These are phyloP conservation scores for Saksenaea oblongispora DNA, from an alignment of 371 early-diverging fungal species.

Conservation along the genomic window DNA sequence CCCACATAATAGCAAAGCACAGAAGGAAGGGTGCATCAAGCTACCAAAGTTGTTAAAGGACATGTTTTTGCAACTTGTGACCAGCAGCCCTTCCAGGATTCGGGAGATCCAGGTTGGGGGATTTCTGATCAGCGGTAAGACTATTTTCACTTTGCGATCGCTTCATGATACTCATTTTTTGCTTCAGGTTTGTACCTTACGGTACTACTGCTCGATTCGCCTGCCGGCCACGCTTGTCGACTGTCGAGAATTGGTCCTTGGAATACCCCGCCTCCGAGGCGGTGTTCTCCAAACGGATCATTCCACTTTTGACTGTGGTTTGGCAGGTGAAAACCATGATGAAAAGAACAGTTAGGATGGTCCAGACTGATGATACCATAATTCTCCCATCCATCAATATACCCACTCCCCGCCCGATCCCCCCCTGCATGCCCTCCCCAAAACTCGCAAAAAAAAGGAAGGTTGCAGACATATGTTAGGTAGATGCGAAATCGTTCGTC, in stretches of 20 bases:
- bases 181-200: neutral
- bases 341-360: neutral
- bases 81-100: neutral
- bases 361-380: neutral
- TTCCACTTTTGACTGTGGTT: neutral
- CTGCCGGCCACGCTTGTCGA: neutral
- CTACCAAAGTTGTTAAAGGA: neutral
- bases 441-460: too few relatives aligned
- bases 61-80: neutral
- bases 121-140: constrained; percentile 9
- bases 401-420: neutral
- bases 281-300: neutral
- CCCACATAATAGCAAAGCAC: neutral
- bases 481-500: too few relatives aligned
- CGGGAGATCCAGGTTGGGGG: neutral
- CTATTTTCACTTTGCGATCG: too few relatives aligned
- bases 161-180: too few relatives aligned
- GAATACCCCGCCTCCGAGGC: neutral
- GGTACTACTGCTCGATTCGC: constrained; percentile 3
- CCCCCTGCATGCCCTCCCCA: constrained; percentile 2
- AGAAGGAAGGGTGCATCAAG: neutral
- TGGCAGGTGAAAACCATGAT: constrained; percentile 2
- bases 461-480: too few relatives aligned
- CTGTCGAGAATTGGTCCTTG: neutral
- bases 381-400: neutral